phyloP scores from a whole-genome alignment of 371 early-diverging fungal genomes.

The Dichotomocladium elegans region DNA sequence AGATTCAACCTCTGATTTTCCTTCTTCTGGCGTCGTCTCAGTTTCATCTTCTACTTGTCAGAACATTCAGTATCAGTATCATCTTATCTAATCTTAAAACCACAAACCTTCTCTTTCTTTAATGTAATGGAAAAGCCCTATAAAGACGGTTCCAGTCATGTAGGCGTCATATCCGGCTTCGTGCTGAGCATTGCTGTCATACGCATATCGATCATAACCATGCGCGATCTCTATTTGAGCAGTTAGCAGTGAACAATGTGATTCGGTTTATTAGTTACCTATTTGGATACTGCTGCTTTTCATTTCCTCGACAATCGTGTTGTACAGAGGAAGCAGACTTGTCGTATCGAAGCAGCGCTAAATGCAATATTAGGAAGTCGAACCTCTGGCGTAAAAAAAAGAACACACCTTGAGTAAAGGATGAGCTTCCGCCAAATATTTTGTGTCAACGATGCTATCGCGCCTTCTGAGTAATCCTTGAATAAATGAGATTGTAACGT shows the following conservation, averaged over 20 bases:
- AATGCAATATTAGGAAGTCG: too few relatives aligned
- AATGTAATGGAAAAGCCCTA: conserved; percentile 50
- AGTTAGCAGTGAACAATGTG: not conserved
- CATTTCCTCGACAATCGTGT: conserved; percentile 26
- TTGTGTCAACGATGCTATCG: conserved; percentile 56
- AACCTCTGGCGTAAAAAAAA: too few relatives aligned
- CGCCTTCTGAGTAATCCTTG: not conserved
- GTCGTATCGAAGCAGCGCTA: conserved; percentile 11
- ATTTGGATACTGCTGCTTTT: conserved; percentile 30
- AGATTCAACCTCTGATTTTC: too few relatives aligned
- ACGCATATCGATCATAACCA: conserved; percentile 32
- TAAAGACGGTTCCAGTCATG: conserved; percentile 75
- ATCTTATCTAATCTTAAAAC: not conserved
- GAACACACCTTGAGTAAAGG: conserved; percentile 14
- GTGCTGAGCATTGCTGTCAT: conserved; percentile 47
- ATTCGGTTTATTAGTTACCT: conserved; percentile 21
- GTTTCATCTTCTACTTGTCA: not conserved
- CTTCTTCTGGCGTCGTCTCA: too few relatives aligned
- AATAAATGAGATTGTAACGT: not conserved
- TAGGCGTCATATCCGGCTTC: conserved; percentile 93
- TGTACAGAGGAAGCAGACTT: conserved; percentile 28
- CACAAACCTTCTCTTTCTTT: conserved; percentile 30
- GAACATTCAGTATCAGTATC: not conserved
- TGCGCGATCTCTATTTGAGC: conserved; percentile 20
- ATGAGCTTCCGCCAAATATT: conserved; percentile 40